Evolutionary conservation across 1,284 basidiomycete genomes (phyloP), one percentile per base, ranked within the genome.

Genomic region (Retiboletus flavoniger): DNA sequence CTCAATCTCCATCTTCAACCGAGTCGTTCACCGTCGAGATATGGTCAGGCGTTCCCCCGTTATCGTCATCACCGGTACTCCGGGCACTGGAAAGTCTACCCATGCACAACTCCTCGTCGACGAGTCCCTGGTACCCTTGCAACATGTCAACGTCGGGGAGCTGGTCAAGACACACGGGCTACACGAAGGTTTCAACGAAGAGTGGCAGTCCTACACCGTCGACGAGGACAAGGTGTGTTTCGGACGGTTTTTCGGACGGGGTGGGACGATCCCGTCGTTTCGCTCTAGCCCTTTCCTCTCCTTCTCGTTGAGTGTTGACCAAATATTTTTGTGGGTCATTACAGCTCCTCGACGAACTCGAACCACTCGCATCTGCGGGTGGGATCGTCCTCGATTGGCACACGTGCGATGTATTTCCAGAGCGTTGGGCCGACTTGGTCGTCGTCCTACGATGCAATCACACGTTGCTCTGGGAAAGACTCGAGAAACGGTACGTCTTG

Each of bases 331-430:
- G 4, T 14, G 24, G 39, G 6, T 13, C 8, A 42, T 10, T 63
- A 14, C 24, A 95, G 89, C 74, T 97, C 31, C 74, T 98, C 36
- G 95, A 98, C 69, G 89, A 93, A 69, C 77, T 98, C 34, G 94
- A 98, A 72, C 84, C 87, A 0, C 64, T 85, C 47, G 81, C 81
- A 2, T 73, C 78, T 0, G 72, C 73, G 38, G 89, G 91, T 49
- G 95, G 95, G 11, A 78, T 97, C 63, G 87, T 99, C 51, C 82
- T 99, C 28, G 97, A 99, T 72, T 98, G 97, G 91, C 97, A 99
- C 71, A 94, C 93, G 31, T 97, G 94, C 67, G 93, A 95, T 56
- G 75, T 89, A 35, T 99, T 95, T 65, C 97, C 97, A 0, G 95
- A 99, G 72, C 82, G 95, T 58, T 99, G 96, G 96, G 81, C 91